Base-by-base conservation (phyloP, 208 protist species). In the Trypanosoma rangeli region DNA sequence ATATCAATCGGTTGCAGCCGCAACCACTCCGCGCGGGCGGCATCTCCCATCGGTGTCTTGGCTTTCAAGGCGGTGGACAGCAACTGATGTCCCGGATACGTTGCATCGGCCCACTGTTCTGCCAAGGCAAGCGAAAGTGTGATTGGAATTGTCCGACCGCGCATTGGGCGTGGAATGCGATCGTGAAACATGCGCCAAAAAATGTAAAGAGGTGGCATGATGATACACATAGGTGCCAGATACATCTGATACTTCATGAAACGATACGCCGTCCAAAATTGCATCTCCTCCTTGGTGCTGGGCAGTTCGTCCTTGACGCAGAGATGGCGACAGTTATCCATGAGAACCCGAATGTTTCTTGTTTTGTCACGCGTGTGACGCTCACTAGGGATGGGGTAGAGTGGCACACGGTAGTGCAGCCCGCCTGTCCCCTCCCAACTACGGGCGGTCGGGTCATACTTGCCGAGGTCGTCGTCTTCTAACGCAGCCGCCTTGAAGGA, bases 241-340 rank as follows among this genome's bases (percentile, higher is more conserved):
- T 90, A 85, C 66, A 95, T 80, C 58, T 94, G 85, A 64, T 94
- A 95, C 78, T 94, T 93, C 76, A 97, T 86, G 62, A 97, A 94
- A 15, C 88, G 85, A 70, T 95, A 97, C 10, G 85, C 80, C 1
- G 77, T 78, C 90, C 93, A 97, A 64, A 97, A 95, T 44, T 87
- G 85, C 64, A 82, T 81, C 76, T 97, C 93, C 44, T 95, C 88
- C 60, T 74, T 78, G 3, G 93, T 97, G 13, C 81, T 69, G 0
- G 93, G 93, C 22, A 97, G 79, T 59, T 94, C 78, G 64, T 97
- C 93, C 35, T 94, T 68, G 9, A 90, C 66, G 75, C 88, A 95
- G 37, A 95, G 83, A 29, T 69, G 82, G 22, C 90, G 83, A 70
- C 89, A 93, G 74, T 95, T 97, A 74, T 97, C 87, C 86, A 97